Conservation (phyloP, 2,329 filamentous ascomycete genomes). For the Pezicula radicicola region DNA sequence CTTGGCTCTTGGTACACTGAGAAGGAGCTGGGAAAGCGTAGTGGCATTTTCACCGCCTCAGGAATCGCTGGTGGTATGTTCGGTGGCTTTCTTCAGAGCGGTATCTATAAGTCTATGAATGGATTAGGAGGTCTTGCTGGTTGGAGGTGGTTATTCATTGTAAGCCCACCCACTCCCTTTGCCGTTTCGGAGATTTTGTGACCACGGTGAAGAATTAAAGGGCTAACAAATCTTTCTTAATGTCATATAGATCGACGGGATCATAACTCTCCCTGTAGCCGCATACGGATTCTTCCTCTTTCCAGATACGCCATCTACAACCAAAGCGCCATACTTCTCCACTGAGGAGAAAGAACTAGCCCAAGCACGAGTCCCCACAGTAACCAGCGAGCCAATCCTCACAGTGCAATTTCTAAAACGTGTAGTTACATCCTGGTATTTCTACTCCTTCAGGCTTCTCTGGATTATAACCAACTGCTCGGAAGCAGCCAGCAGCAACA, state of each 20-base stretch:
- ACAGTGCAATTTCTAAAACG: constrained; percentile 46
- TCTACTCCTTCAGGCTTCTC: constrained; percentile 63
- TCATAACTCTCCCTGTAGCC: constrained; percentile 55
- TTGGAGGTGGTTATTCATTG: constrained; percentile 51
- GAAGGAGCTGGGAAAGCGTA: constrained; percentile 57
- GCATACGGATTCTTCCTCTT: constrained; percentile 49
- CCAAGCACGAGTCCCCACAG: constrained; percentile 38
- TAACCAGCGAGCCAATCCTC: constrained; percentile 38
- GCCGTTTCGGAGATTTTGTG: not conserved
- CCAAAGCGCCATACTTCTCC: constrained; percentile 38
- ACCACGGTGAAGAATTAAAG: not conserved
- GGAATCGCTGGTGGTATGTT: constrained; percentile 60
- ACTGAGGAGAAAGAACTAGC: constrained; percentile 39
- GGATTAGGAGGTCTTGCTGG: constrained; percentile 40
- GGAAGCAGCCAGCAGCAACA: constrained; percentile 67
- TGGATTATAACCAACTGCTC: constrained; percentile 71
- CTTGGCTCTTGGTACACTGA: constrained; percentile 60
- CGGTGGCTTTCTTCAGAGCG: constrained; percentile 57
- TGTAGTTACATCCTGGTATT: constrained; percentile 58
- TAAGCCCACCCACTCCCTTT: not conserved
- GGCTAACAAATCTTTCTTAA: not conserved
- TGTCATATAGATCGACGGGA: constrained; percentile 40
- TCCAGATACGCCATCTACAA: constrained; percentile 39
- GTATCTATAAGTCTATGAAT: constrained; percentile 24
- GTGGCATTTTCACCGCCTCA: constrained; percentile 57